Evolutionary conservation across 306 rosid species (phyloP).

Genomic region (Glycine soja): DNA sequence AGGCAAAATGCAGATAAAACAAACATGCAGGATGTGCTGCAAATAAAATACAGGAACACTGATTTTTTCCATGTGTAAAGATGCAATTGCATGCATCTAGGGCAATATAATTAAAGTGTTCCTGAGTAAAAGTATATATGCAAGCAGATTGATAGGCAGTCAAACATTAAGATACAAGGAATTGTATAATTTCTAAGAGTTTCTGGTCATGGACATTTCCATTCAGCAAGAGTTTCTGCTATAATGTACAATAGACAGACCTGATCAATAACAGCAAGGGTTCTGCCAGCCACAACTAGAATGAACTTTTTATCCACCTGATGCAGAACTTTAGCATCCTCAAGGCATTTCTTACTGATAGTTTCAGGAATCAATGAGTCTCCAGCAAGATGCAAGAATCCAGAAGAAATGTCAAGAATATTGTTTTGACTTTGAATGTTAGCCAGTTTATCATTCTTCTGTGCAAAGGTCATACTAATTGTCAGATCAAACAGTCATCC

Average conservation of each 20-base stretch:
- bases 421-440: conserved; percentile 52
- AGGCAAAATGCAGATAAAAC: not conserved
- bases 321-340: conserved; percentile 75
- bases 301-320: conserved; percentile 98
- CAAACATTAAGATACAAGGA: conserved; percentile 10
- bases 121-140: conserved; percentile 3
- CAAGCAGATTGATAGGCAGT: conserved; percentile 10
- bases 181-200: conserved; percentile 11
- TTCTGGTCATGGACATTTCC: too few species aligned
- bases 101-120: conserved; percentile 8
- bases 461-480: conserved; percentile 50
- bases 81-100: conserved; percentile 14
- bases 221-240: not conserved
- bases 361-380: conserved; percentile 80
- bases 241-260: conserved; percentile 49
- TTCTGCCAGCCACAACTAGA: conserved; percentile 77
- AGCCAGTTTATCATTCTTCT: conserved; percentile 57
- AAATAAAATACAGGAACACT: conserved; percentile 28
- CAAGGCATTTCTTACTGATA: conserved; percentile 70
- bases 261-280: conserved; percentile 92
- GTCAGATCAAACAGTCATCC: conserved; percentile 45
- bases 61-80: not conserved
- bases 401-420: conserved; percentile 86
- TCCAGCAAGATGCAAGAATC: conserved; percentile 84
- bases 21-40: conserved; percentile 1